Evolutionary conservation across 495 filamentous ascomycete genomes (phyloP).

Genomic region (Hypomontagnella monticulosa): DNA sequence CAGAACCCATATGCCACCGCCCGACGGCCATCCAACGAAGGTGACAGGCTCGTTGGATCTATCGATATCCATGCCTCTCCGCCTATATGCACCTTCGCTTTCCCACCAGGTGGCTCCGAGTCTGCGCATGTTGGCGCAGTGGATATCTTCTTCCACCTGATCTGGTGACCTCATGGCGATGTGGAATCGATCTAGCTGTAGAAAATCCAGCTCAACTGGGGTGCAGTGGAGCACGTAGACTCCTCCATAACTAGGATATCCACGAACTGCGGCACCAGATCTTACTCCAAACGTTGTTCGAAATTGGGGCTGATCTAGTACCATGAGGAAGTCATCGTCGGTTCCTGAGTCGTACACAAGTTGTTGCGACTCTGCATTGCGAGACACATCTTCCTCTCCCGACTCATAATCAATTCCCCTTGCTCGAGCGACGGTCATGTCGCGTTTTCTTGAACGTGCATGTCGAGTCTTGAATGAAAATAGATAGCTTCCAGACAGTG

Average conservation of each 20-base stretch:
- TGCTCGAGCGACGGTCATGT: constrained; percentile 7
- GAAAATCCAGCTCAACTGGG: constrained; percentile 38
- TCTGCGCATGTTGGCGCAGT: constrained; percentile 40
- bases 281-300: constrained; percentile 31
- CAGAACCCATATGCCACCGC: constrained; percentile 39
- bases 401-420: constrained; percentile 21
- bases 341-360: constrained; percentile 23
- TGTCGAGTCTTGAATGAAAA: constrained; percentile 23
- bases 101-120: constrained; percentile 41
- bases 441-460: constrained; percentile 16
- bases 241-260: constrained; percentile 39
- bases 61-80: constrained; percentile 22
- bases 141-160: constrained; percentile 34
- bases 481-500: constrained; percentile 34
- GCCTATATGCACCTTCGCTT: constrained; percentile 32
- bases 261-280: constrained; percentile 34
- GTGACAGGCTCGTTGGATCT: constrained; percentile 24
- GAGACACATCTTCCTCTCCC: constrained; percentile 14
- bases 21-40: constrained; percentile 34
- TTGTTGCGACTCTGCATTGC: constrained; percentile 10
- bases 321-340: constrained; percentile 28
- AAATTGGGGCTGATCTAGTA: constrained; percentile 30
- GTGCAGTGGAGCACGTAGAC: constrained; percentile 36
- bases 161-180: constrained; percentile 31
- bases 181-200: constrained; percentile 33